phyloP scores from a whole-genome alignment of 306 rosid genomes.

The Vigna angularis region DNA sequence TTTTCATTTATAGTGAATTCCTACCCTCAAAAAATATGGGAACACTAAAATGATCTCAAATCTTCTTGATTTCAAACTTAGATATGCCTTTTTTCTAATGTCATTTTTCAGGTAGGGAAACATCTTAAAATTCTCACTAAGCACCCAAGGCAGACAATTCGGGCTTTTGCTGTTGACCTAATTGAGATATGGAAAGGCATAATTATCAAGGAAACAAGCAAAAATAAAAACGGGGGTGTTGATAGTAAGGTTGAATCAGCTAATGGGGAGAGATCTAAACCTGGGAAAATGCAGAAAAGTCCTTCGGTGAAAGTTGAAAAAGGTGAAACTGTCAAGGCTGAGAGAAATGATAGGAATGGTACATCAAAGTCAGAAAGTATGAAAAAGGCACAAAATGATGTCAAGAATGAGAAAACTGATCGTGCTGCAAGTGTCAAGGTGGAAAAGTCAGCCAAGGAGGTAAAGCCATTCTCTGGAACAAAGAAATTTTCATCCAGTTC shows the following conservation, averaged over 20 bases:
- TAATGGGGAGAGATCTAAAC: slow-evolving; percentile 64
- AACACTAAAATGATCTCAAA: slow-evolving; percentile 4
- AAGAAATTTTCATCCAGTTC: slow-evolving; percentile 58
- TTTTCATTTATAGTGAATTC: slow-evolving; percentile 1
- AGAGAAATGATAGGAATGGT: slow-evolving; percentile 63
- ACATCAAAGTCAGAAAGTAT: slow-evolving; percentile 48
- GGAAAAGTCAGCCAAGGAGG: slow-evolving; percentile 69
- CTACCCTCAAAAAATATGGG: not conserved
- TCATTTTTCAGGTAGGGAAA: slow-evolving; percentile 79
- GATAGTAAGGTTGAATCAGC: slow-evolving; percentile 60
- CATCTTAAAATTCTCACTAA: slow-evolving; percentile 81
- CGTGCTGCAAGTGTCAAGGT: slow-evolving; percentile 59
- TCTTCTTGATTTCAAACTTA: slow-evolving; percentile 20
- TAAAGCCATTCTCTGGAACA: slow-evolving; percentile 50
- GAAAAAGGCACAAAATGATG: slow-evolving; percentile 53
- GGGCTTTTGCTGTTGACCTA: slow-evolving; percentile 66
- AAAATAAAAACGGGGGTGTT: slow-evolving; percentile 61
- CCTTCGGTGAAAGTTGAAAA: slow-evolving; percentile 69
- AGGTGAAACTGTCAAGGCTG: slow-evolving; percentile 64
- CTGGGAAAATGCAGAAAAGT: slow-evolving; percentile 71
- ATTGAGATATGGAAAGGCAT: slow-evolving; percentile 89
- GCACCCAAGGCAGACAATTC: slow-evolving; percentile 83
- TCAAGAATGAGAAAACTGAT: slow-evolving; percentile 58
- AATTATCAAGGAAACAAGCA: slow-evolving; percentile 80
- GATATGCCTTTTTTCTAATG: slow-evolving; percentile 31